Evolutionary conservation across 2,329 filamentous ascomycete species (phyloP), one percentile per base, ranked within the genome.

Genomic region (Hypoxylon sp.): DNA sequence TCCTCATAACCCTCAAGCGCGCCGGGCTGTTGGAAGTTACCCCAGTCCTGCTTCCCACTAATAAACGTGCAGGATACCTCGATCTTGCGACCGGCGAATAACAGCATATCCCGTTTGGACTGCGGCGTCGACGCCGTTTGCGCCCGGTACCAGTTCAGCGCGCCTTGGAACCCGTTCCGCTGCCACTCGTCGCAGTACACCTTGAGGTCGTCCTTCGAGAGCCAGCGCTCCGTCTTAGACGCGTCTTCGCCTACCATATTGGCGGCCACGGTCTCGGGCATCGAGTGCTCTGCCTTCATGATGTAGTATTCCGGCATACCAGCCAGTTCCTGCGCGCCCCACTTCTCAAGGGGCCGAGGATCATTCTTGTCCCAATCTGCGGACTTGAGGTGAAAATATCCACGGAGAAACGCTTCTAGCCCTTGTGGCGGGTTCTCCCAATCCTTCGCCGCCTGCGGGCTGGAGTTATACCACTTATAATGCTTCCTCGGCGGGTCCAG

Each of bases 331-430:
- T 80, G 75, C 0, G 89, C 89, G 1, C 79, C 83, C 88, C 88
- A 91, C 1, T 78, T 80, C 11, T 79, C 69, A 4, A 92, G 80
- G 0, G 87, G 83, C 31, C 81, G 80, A 0, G 89, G 88, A 72
- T 82, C 73, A 72, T 89, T 89, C 3, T 82, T 80, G 3, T 77
- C 73, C 87, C 87, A 91, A 60, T 86, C 85, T 5, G 86, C 89
- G 58, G 87, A 89, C 75, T 92, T 92, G 52, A 92, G 82, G 73
- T 92, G 86, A 69, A 92, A 88, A 74, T 92, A 92, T 2, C 90
- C 89, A 8, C 89, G 84, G 0, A 92, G 80, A 67, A 91, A 92
- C 0, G 77, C 76, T n/a, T 85, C 81, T 11, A 92, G 80, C 2
- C 78, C 78, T 32, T 79, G 77, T 0, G 73, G 60, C 4, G 77